Evolutionary conservation across 805 yeast species (phyloP).

Genomic region (Teunomyces tritomae): DNA sequence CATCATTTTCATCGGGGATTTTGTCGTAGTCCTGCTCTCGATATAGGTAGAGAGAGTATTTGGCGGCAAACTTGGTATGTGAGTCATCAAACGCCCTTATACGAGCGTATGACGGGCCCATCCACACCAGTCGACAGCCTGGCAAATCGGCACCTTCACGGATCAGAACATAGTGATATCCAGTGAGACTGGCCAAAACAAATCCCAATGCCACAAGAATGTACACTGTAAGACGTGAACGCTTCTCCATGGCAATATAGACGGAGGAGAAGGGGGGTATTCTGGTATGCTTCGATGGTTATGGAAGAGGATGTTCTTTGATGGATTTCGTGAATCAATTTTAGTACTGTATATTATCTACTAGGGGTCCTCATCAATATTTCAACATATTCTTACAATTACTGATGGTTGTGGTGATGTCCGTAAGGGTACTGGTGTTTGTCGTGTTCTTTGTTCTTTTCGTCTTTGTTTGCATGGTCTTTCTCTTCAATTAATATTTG

Average conservation of each 20-base stretch:
- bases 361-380: not conserved
- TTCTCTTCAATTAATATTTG: constrained; percentile 20
- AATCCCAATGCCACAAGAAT: constrained; percentile 4
- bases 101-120: constrained; percentile 83
- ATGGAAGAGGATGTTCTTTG: no score
- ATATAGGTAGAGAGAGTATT: constrained; percentile 81
- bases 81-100: constrained; percentile 69
- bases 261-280: no score
- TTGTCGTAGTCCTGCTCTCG: constrained; percentile 75
- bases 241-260: not conserved
- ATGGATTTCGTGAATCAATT: no score
- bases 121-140: constrained; percentile 65
- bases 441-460: not conserved
- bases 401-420: not conserved
- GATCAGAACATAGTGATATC: constrained; percentile 14
- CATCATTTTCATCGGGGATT: constrained; percentile 43
- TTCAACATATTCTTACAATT: not conserved
- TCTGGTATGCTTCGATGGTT: no score
- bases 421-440: not conserved
- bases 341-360: not conserved
- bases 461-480: constrained; percentile 11
- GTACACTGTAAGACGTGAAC: constrained; percentile 1
- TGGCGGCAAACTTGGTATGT: constrained; percentile 68
- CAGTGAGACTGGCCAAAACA: constrained; percentile 12
- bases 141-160: constrained; percentile 32